These are phyloP conservation scores for Saccharomyces hybrid DNA, from an alignment of 1,139 yeast species.

Conservation along the genomic window DNA sequence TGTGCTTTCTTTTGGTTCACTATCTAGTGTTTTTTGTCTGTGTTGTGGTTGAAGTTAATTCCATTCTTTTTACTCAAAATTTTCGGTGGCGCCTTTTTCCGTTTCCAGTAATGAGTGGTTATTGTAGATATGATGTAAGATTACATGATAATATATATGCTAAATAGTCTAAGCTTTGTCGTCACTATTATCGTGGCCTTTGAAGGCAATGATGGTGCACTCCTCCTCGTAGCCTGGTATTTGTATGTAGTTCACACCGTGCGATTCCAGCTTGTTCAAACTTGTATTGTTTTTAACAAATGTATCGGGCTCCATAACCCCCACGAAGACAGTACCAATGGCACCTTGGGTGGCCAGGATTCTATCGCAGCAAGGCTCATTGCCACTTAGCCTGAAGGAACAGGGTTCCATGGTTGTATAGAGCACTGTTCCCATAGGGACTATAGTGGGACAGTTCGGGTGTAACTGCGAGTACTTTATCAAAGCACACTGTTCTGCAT, in stretches of 20 bases:
- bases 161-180: background rate
- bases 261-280: constrained; percentile 40
- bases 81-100: constrained; percentile 1
- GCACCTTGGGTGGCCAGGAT: constrained; percentile 44
- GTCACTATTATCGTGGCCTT: constrained; percentile 45
- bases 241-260: constrained; percentile 65
- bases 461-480: constrained; percentile 48
- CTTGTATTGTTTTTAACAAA: constrained; percentile 78
- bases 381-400: constrained; percentile 81
- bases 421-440: constrained; percentile 73
- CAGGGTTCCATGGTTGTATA: constrained; percentile 99
- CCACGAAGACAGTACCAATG: constrained; percentile 77
- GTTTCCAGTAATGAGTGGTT: background rate
- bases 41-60: background rate
- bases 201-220: constrained; percentile 63
- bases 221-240: constrained; percentile 80
- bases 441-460: constrained; percentile 9
- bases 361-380: constrained; percentile 78
- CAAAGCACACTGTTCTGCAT: constrained; percentile 93
- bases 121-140: background rate
- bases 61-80: background rate
- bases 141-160: background rate
- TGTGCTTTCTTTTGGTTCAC: background rate
- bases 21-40: background rate
- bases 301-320: constrained; percentile 83